Evolutionary conservation across 1,139 yeast genomes (phyloP), one percentile per base, ranked within the genome.

Genomic region (Suhomyces anneliseae): DNA sequence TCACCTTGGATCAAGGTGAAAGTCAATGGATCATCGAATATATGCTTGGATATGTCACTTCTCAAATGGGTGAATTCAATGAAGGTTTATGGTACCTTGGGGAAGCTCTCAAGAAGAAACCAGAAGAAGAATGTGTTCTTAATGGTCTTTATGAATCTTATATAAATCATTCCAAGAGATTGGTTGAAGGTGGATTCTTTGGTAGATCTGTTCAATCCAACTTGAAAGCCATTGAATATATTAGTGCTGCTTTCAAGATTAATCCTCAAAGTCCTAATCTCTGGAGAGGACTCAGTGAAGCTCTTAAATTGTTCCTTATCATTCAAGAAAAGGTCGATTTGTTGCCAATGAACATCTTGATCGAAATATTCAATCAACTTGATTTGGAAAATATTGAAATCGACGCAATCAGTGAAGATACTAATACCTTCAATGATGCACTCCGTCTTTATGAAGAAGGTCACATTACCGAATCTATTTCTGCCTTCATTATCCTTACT

Each of bases 31-130:
- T 81, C 42, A 85, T 89, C 0, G 69, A 72, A 34, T 89, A 85
- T 57, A 75, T 88, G 63, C 69, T 86, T 41, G 95, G 96, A 0
- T 69, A 77, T 29, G 85, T 87, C 1, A 74, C 80, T 7, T 70
- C 76, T 54, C 70, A 68, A 44, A 68, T 69, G 57, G 72, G 72
- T 9, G 75, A 71, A 38, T 74, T 60, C 51, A 70, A 66, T 10
- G 64, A 62, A 33, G 79, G 79, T 0, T 56, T 72, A 36, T 56
- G 50, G 10, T 53, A 61, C 49, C 56, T 72, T 47, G 46, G 72
- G 36, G 60, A 58, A 1, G 76, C 93, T 0, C 63, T 80, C 27
- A 57, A 53, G 1, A 56, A 54, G 8, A 66, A 70, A 38, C 83
- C 86, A 0, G 60, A 68, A 9, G 87, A 85, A 52, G 77, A 74